Base-by-base conservation (phyloP, 441 rosid genomes). In the Daphne laureola region DNA sequence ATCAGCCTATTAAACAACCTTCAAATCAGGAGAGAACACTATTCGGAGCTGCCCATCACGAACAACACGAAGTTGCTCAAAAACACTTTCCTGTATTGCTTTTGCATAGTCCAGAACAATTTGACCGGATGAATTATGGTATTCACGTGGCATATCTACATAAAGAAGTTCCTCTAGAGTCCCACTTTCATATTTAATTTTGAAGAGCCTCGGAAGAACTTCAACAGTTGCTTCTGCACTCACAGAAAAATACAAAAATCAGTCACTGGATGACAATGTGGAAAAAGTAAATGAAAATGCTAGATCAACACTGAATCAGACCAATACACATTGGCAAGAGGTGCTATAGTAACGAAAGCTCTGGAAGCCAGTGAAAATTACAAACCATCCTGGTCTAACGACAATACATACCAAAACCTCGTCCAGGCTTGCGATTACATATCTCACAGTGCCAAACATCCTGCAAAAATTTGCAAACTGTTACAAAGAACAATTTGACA, bases 381-480 rank as follows among this genome's bases (percentile, higher is more conserved):
- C 38, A 31, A 9, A 31, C 11, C 11, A 2, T 31, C 38, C 38
- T 35, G 5, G 17, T 35, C 27, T 27, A 46, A 18, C 31, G 46
- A n/a, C 44, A 44, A 23, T 51, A 49, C 88, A 58, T 83, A 93
- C 99, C 99, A 69, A 93, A 93, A 47, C 99, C 99, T 67, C 99
- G 95, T 52, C 99, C 97, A 35, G 99, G 97, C 81, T 86, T 90
- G 54, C 95, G 88, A 58, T 84, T 87, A 71, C 99, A 93, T 68
- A 93, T 94, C 72, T 87, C 99, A 75, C 99, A 94, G 69, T 94
- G 97, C 99, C 97, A 94, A 67, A 80, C 90, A 63, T 93, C 99
- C 99, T 93, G 87, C 72, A 78, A 68, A 68, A 47, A 59, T 69
- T 62, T 49, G 53, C 43, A 57, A 27, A 14, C 3, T 21, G 46